Conservation (phyloP, 108 stramenopile genomes). For the Skeletonema costatum region DNA sequence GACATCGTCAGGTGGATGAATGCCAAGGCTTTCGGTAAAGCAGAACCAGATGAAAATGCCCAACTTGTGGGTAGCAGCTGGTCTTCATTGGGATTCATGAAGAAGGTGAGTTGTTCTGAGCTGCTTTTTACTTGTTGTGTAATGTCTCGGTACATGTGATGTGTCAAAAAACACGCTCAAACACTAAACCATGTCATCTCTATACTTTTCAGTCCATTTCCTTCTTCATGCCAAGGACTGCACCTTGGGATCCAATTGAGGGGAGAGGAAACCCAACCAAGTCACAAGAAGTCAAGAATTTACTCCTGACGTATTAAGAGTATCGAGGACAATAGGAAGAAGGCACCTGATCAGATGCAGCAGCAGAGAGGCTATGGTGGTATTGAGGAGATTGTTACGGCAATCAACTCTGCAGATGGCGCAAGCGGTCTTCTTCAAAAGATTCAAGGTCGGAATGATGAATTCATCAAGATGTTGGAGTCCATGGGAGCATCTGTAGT, state of each 20-base stretch:
- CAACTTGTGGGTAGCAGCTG: background rate
- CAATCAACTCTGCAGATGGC: background rate
- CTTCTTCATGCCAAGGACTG: background rate
- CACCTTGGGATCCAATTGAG: conserved; percentile 9
- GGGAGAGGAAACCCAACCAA: conserved; percentile 9
- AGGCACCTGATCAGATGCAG: background rate
- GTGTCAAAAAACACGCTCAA: background rate
- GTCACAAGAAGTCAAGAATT: background rate
- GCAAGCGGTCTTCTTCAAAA: conserved; percentile 11
- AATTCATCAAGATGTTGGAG: conserved; percentile 20
- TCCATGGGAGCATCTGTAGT: conserved; percentile 13
- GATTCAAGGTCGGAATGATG: conserved; percentile 21
- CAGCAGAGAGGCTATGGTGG: background rate
- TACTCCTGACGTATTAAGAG: background rate
- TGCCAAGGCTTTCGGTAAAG: conserved; percentile 3
- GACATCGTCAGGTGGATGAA: conserved; percentile 6
- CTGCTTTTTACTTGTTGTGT: background rate
- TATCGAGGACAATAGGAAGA: background rate
- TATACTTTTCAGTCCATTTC: background rate
- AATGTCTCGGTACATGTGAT: background rate
- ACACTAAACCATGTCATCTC: background rate
- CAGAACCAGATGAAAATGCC: background rate
- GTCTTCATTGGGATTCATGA: conserved; percentile 5
- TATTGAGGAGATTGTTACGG: background rate
- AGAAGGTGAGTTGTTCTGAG: background rate